Base-by-base conservation (phyloP, 257 asterid species). In the Ligustrum vulgare region DNA sequence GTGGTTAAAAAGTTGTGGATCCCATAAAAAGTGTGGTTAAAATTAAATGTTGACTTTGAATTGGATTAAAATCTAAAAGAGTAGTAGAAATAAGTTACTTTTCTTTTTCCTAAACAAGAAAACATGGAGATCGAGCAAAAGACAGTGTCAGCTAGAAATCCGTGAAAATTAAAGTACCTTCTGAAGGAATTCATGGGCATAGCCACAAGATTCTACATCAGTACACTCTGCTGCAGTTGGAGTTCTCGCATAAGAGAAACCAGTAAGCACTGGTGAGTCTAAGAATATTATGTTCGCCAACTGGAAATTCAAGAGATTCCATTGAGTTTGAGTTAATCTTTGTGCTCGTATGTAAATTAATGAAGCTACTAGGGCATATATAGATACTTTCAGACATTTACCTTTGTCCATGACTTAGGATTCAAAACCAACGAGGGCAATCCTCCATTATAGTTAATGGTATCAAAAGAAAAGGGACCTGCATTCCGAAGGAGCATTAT, bases 191-290 rank as follows among this genome's bases (percentile, higher is more conserved):
- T 85, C 71, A 64, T 74, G 78, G 67, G 72, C 76, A 65, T 85
- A 82, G 12, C 18, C 62, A 56, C 41, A 77, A 20, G 84, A 70
- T 41, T 85, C 75, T 31, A 80, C 34, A 72, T 76, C 86, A 25
- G 18, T 77, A 51, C 73, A 72, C n/a, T 72, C 67, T 36, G 80
- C 54, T 2, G 86, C 84, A 22, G 72, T 28, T 28, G 76, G 66
- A 6, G 81, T 85, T 41, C 58, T 82, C 7, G 77, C 88, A 75
- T 85, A 85, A 1, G 88, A 85, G 75, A 79, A 84, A 15, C 88
- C 88, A 74, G 84, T 79, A 13, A 80, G 79, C 68, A 82, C 86
- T 0, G 88, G 88, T 45, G 73, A 75, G 37, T 85, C 88, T 51
- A 85, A 69, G 56, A 77, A 84, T 23, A 85, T 60, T 62, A 85